phyloP scores from a whole-genome alignment of 2,329 filamentous ascomycete genomes.

The Xylariales sp. region DNA sequence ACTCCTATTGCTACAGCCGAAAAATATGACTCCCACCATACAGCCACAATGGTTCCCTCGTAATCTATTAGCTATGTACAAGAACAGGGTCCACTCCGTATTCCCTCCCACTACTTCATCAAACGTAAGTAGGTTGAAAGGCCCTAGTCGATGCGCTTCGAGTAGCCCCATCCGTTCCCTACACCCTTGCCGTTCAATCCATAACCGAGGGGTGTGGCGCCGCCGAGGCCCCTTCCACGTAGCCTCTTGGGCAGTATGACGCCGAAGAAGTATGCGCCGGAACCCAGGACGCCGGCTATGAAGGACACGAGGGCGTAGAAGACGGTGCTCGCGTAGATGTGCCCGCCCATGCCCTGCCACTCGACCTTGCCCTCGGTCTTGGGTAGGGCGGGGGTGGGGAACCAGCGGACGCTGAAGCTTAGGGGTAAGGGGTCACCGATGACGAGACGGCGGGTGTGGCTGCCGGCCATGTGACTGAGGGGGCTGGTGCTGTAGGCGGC shows the following conservation, averaged over 20 bases:
- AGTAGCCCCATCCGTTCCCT: slow-evolving; percentile 71
- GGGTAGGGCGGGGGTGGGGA: slow-evolving; percentile 78
- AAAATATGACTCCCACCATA: slow-evolving; percentile 25
- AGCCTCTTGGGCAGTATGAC: slow-evolving; percentile 67
- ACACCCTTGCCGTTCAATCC: slow-evolving; percentile 59
- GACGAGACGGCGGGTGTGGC: slow-evolving; percentile 73
- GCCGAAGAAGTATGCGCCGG: slow-evolving; percentile 70
- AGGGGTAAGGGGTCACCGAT: slow-evolving; percentile 89
- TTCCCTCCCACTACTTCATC: not conserved
- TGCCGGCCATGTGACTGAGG: slow-evolving; percentile 68
- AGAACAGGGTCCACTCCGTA: slow-evolving; percentile 5
- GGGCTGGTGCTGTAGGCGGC: slow-evolving; percentile 87
- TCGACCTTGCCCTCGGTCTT: slow-evolving; percentile 73
- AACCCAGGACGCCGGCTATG: slow-evolving; percentile 64
- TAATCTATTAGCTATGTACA: slow-evolving; percentile 40
- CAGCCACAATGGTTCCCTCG: slow-evolving; percentile 28
- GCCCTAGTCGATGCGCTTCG: slow-evolving; percentile 62
- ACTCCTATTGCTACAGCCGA: slow-evolving; percentile 39
- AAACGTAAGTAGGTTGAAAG: not conserved
- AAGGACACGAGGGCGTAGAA: slow-evolving; percentile 72
- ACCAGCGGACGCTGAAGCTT: slow-evolving; percentile 86
- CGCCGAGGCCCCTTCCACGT: slow-evolving; percentile 63
- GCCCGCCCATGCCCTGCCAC: slow-evolving; percentile 73
- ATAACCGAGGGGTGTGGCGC: slow-evolving; percentile 68
- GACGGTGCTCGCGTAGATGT: slow-evolving; percentile 71